Percentiles rank a stretch among this genome's conserved stretches.
These are phyloP conservation scores for Eremomyces bilateralis DNA, from an alignment of 495 filamentous ascomycete genomes.

Conservation along the genomic window DNA sequence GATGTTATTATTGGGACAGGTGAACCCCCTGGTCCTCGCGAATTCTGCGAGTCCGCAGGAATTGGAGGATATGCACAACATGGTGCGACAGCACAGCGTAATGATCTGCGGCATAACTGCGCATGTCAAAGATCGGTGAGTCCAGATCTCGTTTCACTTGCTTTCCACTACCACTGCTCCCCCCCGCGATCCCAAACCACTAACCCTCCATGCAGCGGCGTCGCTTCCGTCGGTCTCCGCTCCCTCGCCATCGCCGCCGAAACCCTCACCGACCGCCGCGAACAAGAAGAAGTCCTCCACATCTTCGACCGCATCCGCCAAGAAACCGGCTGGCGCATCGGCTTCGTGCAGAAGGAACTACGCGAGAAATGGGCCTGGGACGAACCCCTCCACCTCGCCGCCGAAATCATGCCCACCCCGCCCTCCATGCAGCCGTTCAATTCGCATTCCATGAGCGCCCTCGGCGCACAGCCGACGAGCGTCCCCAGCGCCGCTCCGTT, in stretches of 20 bases:
- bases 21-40: slow-evolving; percentile 37
- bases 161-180: neutral
- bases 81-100: slow-evolving; percentile 49
- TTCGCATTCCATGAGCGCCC: too few species aligned
- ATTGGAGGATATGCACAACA: slow-evolving; percentile 47
- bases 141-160: too few species aligned
- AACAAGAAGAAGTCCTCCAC: slow-evolving; percentile 66
- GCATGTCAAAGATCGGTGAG: slow-evolving; percentile 53
- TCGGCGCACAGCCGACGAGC: too few species aligned
- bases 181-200: too few species aligned
- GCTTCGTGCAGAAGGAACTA: slow-evolving; percentile 43
- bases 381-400: too few species aligned
- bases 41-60: too few species aligned
- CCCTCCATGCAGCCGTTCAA: too few species aligned
- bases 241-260: slow-evolving; percentile 64
- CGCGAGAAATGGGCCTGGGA: slow-evolving; percentile 63
- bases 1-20: slow-evolving; percentile 58
- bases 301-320: slow-evolving; percentile 55
- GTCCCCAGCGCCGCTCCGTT: too few species aligned
- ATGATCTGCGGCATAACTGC: slow-evolving; percentile 76
- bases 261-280: slow-evolving; percentile 38
- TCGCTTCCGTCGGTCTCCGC: slow-evolving; percentile 54
- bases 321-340: slow-evolving; percentile 58
- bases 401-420: too few species aligned
- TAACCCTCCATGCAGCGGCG: slow-evolving; percentile 27